phyloP scores from a whole-genome alignment of 2,329 filamentous ascomycete species.

The Metarhizium guizhouense region DNA sequence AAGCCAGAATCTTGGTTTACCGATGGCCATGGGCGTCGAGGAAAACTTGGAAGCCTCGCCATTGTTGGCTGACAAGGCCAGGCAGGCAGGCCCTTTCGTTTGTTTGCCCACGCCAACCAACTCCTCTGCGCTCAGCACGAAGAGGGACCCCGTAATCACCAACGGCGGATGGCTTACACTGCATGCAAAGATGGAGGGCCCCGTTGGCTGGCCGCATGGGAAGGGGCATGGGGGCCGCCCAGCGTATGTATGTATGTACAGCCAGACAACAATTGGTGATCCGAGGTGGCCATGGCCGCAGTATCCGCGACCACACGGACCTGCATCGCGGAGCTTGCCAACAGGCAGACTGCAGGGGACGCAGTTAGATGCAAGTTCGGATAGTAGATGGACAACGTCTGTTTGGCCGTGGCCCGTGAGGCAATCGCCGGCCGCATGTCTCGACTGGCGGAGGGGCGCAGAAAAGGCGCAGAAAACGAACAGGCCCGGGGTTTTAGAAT shows the following conservation, averaged over 20 bases:
- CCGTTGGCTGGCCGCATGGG: constrained; percentile 1
- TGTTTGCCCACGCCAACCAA: not conserved
- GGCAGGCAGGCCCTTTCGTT: no score
- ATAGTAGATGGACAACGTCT: no score
- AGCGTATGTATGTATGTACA: not conserved
- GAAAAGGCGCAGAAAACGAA: not conserved
- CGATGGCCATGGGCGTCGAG: not conserved
- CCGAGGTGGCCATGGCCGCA: not conserved
- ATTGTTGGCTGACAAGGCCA: not conserved
- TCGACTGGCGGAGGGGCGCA: not conserved
- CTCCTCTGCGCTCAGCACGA: not conserved
- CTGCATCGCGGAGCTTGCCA: constrained; percentile 2
- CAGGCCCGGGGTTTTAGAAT: not conserved
- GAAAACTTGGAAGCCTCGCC: not conserved
- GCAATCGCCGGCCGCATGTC: not conserved
- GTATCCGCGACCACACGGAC: constrained; percentile 4
- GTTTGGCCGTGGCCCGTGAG: no score
- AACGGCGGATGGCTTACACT: not conserved
- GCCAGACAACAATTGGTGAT: not conserved
- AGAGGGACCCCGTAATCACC: not conserved
- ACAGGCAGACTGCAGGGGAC: no score
- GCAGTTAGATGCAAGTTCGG: no score
- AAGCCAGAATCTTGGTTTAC: not conserved
- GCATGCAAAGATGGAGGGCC: not conserved
- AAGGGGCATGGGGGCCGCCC: no score